Evolutionary conservation across 352 stramenopile species (phyloP).

Genomic region (Globisporangium nunn): DNA sequence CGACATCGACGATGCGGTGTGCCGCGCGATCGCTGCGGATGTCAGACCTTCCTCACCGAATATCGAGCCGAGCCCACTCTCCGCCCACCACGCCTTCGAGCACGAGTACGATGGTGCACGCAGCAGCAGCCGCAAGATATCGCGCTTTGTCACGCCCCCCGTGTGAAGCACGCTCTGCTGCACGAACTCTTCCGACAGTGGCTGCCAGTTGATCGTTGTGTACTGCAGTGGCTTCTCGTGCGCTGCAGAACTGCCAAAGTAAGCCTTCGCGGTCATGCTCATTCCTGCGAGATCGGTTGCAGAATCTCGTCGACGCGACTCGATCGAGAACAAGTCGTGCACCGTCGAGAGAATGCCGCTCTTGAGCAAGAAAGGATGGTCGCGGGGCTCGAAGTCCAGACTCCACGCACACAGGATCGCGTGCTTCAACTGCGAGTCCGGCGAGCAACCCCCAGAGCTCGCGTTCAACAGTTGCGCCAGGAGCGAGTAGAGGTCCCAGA

Average conservation of each 20-base stretch:
- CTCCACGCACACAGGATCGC: slow-evolving; percentile 76
- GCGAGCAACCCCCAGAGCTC: slow-evolving; percentile 9
- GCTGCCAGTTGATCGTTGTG: slow-evolving; percentile 65
- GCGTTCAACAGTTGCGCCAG: slow-evolving; percentile 48
- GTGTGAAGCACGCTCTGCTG: slow-evolving; percentile 60
- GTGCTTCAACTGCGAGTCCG: slow-evolving; percentile 66
- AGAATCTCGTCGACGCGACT: slow-evolving; percentile 37
- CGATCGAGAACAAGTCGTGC: slow-evolving; percentile 72
- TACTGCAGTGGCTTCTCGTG: slow-evolving; percentile 12
- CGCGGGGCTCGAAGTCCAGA: slow-evolving; percentile 76
- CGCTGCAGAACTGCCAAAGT: slow-evolving; percentile 3
- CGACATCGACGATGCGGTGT: slow-evolving; percentile 72
- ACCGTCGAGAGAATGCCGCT: slow-evolving; percentile 66
- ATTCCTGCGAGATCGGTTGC: slow-evolving; percentile 17
- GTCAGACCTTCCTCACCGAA: slow-evolving; percentile 2
- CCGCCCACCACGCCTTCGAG: slow-evolving; percentile 48
- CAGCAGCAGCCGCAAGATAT: slow-evolving; percentile 56
- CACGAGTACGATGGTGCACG: slow-evolving; percentile 57
- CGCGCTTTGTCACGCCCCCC: slow-evolving; percentile 72
- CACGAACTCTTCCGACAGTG: slow-evolving; percentile 74
- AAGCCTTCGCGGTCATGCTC: slow-evolving; percentile 13
- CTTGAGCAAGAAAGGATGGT: slow-evolving; percentile 79
- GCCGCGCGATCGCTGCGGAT: slow-evolving; percentile 18
- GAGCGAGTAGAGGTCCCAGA: slow-evolving; percentile 69
- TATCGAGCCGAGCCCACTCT: slow-evolving; percentile 32